phyloP scores from a whole-genome alignment of 352 stramenopile species.

The Phytophthora multivora region DNA sequence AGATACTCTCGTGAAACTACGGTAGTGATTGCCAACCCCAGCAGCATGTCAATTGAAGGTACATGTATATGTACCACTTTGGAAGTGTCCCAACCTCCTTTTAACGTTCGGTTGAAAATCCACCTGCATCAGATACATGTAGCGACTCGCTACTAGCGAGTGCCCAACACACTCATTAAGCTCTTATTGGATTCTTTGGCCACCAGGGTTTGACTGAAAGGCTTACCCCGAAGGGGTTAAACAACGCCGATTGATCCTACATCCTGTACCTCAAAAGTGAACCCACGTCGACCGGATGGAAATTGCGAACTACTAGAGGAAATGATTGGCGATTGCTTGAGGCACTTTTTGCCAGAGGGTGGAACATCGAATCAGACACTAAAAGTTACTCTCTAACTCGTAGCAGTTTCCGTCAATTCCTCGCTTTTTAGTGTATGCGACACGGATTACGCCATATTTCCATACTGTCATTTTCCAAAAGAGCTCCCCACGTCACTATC shows the following conservation, averaged over 20 bases:
- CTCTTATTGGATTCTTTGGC: no score
- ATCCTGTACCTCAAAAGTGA: neutral
- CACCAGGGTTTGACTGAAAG: no score
- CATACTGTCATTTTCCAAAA: neutral
- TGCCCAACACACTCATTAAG: neutral
- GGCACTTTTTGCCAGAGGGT: neutral
- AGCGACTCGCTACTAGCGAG: no score
- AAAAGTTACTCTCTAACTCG: neutral
- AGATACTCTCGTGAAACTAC: no score
- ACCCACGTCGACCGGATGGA: neutral
- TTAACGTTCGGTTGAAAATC: neutral
- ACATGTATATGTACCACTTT: neutral
- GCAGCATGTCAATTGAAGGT: neutral
- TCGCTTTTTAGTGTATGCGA: no score
- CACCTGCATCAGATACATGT: neutral
- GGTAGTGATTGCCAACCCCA: no score
- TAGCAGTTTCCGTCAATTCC: no score
- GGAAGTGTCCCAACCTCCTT: neutral
- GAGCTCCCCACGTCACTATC: slow-evolving; percentile 1
- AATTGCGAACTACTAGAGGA: no score
- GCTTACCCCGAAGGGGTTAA: neutral
- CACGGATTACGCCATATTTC: slow-evolving; percentile 9
- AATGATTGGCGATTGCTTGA: neutral
- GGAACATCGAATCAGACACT: neutral
- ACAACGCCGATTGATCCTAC: neutral